A percentile compares a stretch with the other conserved stretches of the same genome.
phyloP scores from a whole-genome alignment of 2,329 filamentous ascomycete species.

The Alternaria metachromatica region DNA sequence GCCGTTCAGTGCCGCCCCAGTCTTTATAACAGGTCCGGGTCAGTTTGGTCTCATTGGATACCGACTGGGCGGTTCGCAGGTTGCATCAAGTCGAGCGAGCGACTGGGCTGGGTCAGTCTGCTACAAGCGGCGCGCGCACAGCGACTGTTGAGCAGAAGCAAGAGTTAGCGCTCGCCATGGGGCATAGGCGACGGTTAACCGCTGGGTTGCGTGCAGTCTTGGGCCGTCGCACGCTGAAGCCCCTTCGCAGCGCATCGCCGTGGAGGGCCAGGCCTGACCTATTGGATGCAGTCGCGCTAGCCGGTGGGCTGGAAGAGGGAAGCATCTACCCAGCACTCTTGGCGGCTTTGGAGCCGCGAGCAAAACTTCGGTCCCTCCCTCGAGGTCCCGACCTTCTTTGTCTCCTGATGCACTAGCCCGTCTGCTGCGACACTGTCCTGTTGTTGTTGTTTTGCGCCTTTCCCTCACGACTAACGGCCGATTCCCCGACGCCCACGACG shows the following conservation, averaged over 20 bases:
- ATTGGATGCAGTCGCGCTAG: conserved; percentile 21
- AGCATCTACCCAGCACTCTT: conserved; percentile 18
- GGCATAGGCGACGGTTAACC: conserved; percentile 9
- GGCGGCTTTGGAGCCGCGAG: conserved; percentile 17
- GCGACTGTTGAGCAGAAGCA: conserved; percentile 11
- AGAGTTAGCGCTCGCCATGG: conserved; percentile 4
- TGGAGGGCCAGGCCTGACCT: conserved; percentile 1
- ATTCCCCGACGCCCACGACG: background rate
- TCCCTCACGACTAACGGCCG: conserved; percentile 18
- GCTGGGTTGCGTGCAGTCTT: background rate
- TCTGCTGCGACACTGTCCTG: conserved; percentile 2
- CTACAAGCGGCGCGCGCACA: background rate
- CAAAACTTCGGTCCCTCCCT: conserved; percentile 23
- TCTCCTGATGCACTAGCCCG: conserved; percentile 15
- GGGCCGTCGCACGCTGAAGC: conserved; percentile 5
- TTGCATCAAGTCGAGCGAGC: conserved; percentile 10
- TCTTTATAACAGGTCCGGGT: conserved; percentile 6
- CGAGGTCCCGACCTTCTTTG: conserved; percentile 8
- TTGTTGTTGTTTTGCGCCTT: conserved; percentile 11
- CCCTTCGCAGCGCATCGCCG: conserved; percentile 18
- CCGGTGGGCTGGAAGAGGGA: conserved; percentile 20
- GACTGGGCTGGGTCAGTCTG: conserved; percentile 6
- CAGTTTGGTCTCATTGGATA: background rate
- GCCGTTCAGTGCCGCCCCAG: conserved; percentile 4
- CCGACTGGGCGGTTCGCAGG: background rate